Evolutionary conservation across 2,329 filamentous ascomycete species (phyloP).

Genomic region (Eutypella sp.): DNA sequence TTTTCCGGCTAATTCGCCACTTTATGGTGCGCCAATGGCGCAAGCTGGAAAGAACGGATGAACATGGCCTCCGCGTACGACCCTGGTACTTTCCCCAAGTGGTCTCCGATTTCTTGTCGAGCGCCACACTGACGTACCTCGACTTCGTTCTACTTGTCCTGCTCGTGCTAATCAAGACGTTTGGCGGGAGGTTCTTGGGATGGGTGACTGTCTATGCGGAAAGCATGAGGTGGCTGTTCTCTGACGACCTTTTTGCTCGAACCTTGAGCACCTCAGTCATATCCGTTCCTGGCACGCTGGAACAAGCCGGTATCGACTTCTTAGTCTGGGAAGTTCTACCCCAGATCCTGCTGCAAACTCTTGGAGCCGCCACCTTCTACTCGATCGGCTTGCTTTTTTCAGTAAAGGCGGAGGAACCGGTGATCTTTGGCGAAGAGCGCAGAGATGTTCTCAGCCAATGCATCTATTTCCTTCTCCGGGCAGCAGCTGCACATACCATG

Average conservation of each 20-base stretch:
- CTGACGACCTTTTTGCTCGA: not conserved
- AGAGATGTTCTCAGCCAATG: constrained; percentile 11
- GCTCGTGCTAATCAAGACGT: not conserved
- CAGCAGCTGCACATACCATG: constrained; percentile 19
- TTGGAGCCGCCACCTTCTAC: constrained; percentile 13
- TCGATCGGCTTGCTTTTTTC: constrained; percentile 13
- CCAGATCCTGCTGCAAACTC: constrained; percentile 13
- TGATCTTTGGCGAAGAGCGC: constrained; percentile 4
- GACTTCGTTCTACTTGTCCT: not conserved
- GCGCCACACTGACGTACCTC: too few species aligned
- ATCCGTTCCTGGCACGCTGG: constrained; percentile 7
- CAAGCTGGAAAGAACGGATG: not conserved
- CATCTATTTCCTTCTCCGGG: constrained; percentile 14
- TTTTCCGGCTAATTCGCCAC: not conserved
- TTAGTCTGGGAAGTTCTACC: constrained; percentile 15
- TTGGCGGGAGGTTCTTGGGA: not conserved
- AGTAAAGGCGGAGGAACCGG: constrained; percentile 13
- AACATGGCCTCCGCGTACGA: not conserved
- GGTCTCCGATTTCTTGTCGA: not conserved
- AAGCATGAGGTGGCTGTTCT: not conserved
- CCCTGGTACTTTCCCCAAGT: not conserved
- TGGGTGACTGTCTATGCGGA: not conserved
- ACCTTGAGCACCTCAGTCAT: not conserved
- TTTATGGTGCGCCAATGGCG: constrained; percentile 3
- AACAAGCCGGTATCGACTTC: not conserved